Evolutionary conservation across 2,329 filamentous ascomycete species (phyloP).

Genomic region (Colletotrichum limetticola): DNA sequence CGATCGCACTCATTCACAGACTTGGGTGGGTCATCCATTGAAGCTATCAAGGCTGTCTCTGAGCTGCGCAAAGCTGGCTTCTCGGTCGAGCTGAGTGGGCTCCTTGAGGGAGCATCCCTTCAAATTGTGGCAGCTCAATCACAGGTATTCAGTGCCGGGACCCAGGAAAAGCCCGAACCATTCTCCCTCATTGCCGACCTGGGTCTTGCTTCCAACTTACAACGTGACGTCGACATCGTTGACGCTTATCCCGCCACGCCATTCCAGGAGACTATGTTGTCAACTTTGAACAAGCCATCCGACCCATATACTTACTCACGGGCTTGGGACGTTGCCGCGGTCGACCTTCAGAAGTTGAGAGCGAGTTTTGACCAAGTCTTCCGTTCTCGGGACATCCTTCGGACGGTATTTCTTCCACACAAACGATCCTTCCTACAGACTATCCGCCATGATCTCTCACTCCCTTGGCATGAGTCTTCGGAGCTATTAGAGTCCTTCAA

Average conservation of each 20-base stretch:
- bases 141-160: neutral
- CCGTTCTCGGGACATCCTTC: conserved; percentile 31
- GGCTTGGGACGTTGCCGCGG: conserved; percentile 27
- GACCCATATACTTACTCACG: conserved; percentile 36
- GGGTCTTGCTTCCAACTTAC: neutral
- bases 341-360: conserved; percentile 29
- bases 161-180: neutral
- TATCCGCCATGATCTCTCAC: neutral
- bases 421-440: neutral
- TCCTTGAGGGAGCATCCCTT: neutral
- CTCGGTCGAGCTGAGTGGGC: neutral
- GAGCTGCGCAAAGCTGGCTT: conserved; percentile 7
- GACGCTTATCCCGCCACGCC: conserved; percentile 40
- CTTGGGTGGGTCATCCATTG: conserved; percentile 37
- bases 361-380: conserved; percentile 32
- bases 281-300: conserved; percentile 7
- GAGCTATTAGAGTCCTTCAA: neutral
- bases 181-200: conserved; percentile 26
- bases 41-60: conserved; percentile 34
- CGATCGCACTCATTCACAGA: conserved; percentile 30
- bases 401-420: conserved; percentile 33
- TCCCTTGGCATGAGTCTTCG: neutral
- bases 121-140: neutral
- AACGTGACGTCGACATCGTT: neutral
- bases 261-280: conserved; percentile 39